Evolutionary conservation across 805 yeast species (phyloP), one percentile per base, ranked within the genome.

Genomic region (Kluyveromyces dobzhanskii): DNA sequence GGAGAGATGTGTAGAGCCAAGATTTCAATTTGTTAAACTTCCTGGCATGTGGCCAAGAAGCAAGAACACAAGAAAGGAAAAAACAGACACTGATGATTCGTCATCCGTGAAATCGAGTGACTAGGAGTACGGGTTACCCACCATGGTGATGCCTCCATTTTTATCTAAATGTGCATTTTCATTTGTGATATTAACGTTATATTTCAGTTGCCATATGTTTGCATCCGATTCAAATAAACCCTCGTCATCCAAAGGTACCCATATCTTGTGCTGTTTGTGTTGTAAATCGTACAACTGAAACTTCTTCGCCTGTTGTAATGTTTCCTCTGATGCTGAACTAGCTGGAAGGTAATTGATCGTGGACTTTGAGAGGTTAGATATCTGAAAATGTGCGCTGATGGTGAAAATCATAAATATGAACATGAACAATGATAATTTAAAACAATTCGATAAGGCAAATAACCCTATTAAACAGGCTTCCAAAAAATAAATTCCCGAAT

Each of bases 1-100:
- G 13, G 97, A 90, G 50, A 69, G 96, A 45, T 86, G 95, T 55
- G 92, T 92, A 10, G 94, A 86, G 48, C 99, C 99, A 1, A 71
- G 94, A 49, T 90, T 81, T 52, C 95, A 88, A 57, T 81, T 85
- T 35, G 77, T 92, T 23, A 73, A 72, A 51, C 61, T 92, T 24
- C 98, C 97, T 3, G 80, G 85, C 35, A 63, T 88, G 54, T 87
- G 96, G 96, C 94, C 94, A 17, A 61, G 78, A 47, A 71, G 72
- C 45, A 74, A 72, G 47, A 74, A 71, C 43, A 74, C 76, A 1
- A 67, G 78, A 48, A 70, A 71, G 40, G 64, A 55, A 32, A 46
- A 51, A 37, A 39, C 45, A 16, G 45, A 39, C 24, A 29, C 23
- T 12, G 45, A 42, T 24, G 45, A 42, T 18, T 25, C 29, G 9